Conservation (phyloP, 2,329 filamentous ascomycete species). For the Scortechinia acanthostroma region DNA sequence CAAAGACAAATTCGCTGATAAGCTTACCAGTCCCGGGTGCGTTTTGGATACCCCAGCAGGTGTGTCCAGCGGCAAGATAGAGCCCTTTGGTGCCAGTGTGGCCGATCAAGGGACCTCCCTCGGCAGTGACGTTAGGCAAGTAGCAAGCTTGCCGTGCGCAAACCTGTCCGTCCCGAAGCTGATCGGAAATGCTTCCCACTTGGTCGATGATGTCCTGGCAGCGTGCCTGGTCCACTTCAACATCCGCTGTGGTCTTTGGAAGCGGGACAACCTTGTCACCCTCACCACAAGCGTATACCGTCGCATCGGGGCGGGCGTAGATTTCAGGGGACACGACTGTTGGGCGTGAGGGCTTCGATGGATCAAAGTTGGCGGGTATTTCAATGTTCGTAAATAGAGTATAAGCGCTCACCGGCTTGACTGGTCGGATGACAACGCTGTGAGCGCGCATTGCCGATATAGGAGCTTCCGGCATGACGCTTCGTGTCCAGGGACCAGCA, state of each 20-base stretch:
- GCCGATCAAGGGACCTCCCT: slow-evolving; percentile 66
- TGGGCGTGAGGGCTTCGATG: slow-evolving; percentile 8
- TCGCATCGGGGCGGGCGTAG: slow-evolving; percentile 3
- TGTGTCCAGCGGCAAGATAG: slow-evolving; percentile 81
- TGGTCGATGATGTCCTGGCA: slow-evolving; percentile 85
- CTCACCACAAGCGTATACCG: slow-evolving; percentile 37
- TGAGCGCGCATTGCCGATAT: slow-evolving; percentile 55
- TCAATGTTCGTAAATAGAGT: slow-evolving; percentile 14
- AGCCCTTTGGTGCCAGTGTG: slow-evolving; percentile 67
- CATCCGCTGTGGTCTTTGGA: slow-evolving; percentile 68
- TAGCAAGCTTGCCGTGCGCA: slow-evolving; percentile 85
- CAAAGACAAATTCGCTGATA: slow-evolving; percentile 73
- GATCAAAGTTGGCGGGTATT: not conserved
- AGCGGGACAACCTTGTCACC: slow-evolving; percentile 71
- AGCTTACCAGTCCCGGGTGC: slow-evolving; percentile 78
- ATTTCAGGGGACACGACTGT: not conserved
- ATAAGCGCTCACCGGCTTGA: slow-evolving; percentile 36
- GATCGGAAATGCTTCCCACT: slow-evolving; percentile 56
- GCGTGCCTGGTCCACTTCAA: slow-evolving; percentile 66
- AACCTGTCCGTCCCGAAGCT: slow-evolving; percentile 62
- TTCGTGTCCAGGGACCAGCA: slow-evolving; percentile 40
- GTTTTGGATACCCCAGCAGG: slow-evolving; percentile 98
- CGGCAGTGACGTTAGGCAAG: slow-evolving; percentile 48
- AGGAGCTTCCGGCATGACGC: slow-evolving; percentile 41
- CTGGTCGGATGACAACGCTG: slow-evolving; percentile 51